These are phyloP conservation scores for Penicillium italicum DNA, from an alignment of 2,329 filamentous ascomycete species.

Conservation along the genomic window DNA sequence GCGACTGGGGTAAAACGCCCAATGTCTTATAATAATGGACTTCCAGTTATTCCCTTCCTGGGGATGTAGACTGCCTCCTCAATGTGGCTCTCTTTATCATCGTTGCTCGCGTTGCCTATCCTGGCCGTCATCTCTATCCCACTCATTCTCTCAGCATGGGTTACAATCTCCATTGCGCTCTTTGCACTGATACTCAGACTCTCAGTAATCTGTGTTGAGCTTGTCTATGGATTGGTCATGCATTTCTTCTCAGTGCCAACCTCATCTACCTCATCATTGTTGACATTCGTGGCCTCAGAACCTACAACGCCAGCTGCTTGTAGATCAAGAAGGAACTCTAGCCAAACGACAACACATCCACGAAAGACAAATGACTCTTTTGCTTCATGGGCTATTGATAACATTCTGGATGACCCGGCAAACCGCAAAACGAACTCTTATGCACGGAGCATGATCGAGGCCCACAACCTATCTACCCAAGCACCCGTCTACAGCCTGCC, in stretches of 20 bases:
- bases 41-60: not conserved
- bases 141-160: conserved; percentile 58
- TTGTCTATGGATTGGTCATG: conserved; percentile 56
- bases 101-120: conserved; percentile 56
- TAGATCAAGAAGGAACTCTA: conserved; percentile 26
- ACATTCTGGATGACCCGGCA: conserved; percentile 2
- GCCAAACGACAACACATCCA: conserved; percentile 15
- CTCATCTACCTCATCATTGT: conserved; percentile 26
- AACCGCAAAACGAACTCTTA: conserved; percentile 16
- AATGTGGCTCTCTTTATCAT: conserved; percentile 31
- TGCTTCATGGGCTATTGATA: conserved; percentile 5
- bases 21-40: not conserved
- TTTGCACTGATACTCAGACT: conserved; percentile 60
- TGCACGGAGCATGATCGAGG: conserved; percentile 20
- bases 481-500: conserved; percentile 19
- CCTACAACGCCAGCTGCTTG: conserved; percentile 23
- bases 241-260: conserved; percentile 48
- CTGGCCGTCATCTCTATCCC: conserved; percentile 61
- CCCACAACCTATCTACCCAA: conserved; percentile 17
- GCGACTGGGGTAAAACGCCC: not conserved
- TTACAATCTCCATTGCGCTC: conserved; percentile 62
- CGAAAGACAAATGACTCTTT: conserved; percentile 11
- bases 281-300: conserved; percentile 30
- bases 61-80: conserved; percentile 12
- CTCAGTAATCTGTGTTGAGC: conserved; percentile 60